Percentiles rank a stretch among this genome's conserved stretches.
Conservation (phyloP, 306 rosid species). For the Urtica urens region DNA sequence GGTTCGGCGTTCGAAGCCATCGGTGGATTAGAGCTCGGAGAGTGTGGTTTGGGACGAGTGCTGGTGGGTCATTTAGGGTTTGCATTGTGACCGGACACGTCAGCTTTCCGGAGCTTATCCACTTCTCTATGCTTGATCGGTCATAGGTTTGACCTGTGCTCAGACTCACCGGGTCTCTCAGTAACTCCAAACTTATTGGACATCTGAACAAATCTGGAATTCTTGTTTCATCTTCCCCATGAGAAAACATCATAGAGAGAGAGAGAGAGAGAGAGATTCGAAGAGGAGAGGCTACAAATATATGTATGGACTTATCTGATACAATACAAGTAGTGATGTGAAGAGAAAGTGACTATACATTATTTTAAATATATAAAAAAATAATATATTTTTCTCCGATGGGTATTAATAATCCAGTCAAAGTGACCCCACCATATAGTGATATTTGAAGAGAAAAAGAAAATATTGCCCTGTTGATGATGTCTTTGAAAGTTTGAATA, state of each 20-base stretch:
- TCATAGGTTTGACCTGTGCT: constrained; percentile 88
- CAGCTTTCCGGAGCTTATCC: constrained; percentile 70
- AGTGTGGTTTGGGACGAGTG: constrained; percentile 73
- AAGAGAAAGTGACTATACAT: too few relatives aligned
- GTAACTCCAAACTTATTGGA: constrained; percentile 74
- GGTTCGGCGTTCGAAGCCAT: constrained; percentile 47
- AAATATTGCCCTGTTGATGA: too few relatives aligned
- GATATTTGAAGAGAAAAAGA: too few relatives aligned
- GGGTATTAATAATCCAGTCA: too few relatives aligned
- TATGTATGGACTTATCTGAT: constrained; percentile 1
- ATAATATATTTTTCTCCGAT: too few relatives aligned
- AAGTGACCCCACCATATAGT: too few relatives aligned
- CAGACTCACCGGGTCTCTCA: constrained; percentile 74
- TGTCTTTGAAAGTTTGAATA: too few relatives aligned
- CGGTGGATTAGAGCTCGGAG: constrained; percentile 61
- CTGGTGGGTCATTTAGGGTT: constrained; percentile 54
- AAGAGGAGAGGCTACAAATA: constrained; percentile 14
- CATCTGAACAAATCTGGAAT: constrained; percentile 69
- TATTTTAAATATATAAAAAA: too few relatives aligned
- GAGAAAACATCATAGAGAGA: not conserved
- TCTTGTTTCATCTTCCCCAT: constrained; percentile 30
- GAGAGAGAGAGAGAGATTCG: constrained; percentile 13
- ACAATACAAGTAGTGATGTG: too few relatives aligned
- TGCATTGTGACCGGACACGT: constrained; percentile 96
- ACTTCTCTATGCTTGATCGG: constrained; percentile 62